These are phyloP conservation scores for Pseudodiploospora longispora DNA, from an alignment of 2,329 filamentous ascomycete genomes.

Conservation along the genomic window DNA sequence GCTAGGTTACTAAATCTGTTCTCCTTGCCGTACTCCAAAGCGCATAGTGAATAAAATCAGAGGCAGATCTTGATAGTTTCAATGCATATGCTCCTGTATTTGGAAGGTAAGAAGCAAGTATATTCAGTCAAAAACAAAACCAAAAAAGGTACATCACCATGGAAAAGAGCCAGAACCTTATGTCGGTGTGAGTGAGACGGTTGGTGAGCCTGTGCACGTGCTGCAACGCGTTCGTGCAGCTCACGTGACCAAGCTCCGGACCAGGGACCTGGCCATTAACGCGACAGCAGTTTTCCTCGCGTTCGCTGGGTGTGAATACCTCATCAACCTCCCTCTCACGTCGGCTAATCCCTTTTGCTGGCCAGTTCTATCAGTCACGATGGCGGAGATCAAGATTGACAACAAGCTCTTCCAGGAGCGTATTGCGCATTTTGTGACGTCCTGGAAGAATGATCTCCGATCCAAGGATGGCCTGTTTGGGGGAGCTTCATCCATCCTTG, in stretches of 20 bases:
- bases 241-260: constrained; percentile 4
- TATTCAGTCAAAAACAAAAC: too few species aligned
- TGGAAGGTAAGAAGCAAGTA: too few species aligned
- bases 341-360: constrained; percentile 18
- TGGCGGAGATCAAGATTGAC: constrained; percentile 90
- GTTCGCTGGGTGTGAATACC: constrained; percentile 17
- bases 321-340: constrained; percentile 16
- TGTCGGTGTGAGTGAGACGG: too few species aligned
- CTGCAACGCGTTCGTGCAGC: neutral
- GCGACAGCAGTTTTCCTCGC: constrained; percentile 33
- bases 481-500: constrained; percentile 76
- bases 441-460: constrained; percentile 96
- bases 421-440: constrained; percentile 73
- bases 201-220: too few species aligned
- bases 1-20: too few species aligned
- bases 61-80: too few species aligned
- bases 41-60: too few species aligned
- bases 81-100: too few species aligned
- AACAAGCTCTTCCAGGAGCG: constrained; percentile 90
- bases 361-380: constrained; percentile 31
- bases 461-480: constrained; percentile 76
- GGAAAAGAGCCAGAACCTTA: too few species aligned
- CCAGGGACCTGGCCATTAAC: constrained; percentile 27
- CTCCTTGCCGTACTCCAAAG: too few species aligned
- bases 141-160: too few species aligned